A percentile compares a stretch with the other conserved stretches of the same genome.
Evolutionary conservation across 139 green algal genomes (phyloP).

Genomic region (Tetratostichococcus sp.): DNA sequence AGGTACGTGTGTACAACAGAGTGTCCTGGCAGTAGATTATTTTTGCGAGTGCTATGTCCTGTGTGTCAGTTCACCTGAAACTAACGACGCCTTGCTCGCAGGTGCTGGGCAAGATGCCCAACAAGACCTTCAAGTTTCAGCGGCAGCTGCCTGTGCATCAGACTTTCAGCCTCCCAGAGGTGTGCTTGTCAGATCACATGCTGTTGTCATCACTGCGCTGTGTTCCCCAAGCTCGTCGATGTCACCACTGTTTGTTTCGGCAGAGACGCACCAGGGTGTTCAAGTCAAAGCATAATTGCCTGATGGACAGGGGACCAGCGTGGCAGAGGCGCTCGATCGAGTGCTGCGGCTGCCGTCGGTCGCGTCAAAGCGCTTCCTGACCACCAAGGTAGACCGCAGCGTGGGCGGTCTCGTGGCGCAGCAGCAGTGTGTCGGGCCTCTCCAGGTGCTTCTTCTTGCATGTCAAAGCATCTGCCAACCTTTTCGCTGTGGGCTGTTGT

Average conservation of each 20-base stretch:
- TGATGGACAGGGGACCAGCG: constrained; percentile 19
- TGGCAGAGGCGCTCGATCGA: constrained; percentile 53
- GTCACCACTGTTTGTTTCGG: too few relatives aligned
- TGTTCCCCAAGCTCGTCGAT: too few relatives aligned
- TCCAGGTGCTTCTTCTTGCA: constrained; percentile 33
- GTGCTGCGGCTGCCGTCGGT: constrained; percentile 90
- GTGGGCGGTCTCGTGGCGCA: constrained; percentile 94
- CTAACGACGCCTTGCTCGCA: not conserved
- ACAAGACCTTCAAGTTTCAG: constrained; percentile 90
- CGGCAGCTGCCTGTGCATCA: not conserved
- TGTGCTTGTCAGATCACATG: not conserved
- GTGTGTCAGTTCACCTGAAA: not conserved
- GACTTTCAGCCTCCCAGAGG: not conserved
- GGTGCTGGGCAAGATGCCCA: constrained; percentile 94
- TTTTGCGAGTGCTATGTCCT: not conserved
- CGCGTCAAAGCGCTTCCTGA: constrained; percentile 98
- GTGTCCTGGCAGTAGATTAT: too few relatives aligned
- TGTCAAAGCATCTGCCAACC: too few relatives aligned
- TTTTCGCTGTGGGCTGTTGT: too few relatives aligned
- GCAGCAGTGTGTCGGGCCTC: constrained; percentile 94
- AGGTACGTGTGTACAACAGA: constrained; percentile 40
- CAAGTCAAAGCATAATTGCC: too few relatives aligned
- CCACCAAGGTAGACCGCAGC: constrained; percentile 92
- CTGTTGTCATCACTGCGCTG: too few relatives aligned
- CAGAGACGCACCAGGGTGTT: too few relatives aligned